These are phyloP conservation scores for Deuterostichococcus epilithicus DNA, from an alignment of 139 green algal species.

Conservation along the genomic window DNA sequence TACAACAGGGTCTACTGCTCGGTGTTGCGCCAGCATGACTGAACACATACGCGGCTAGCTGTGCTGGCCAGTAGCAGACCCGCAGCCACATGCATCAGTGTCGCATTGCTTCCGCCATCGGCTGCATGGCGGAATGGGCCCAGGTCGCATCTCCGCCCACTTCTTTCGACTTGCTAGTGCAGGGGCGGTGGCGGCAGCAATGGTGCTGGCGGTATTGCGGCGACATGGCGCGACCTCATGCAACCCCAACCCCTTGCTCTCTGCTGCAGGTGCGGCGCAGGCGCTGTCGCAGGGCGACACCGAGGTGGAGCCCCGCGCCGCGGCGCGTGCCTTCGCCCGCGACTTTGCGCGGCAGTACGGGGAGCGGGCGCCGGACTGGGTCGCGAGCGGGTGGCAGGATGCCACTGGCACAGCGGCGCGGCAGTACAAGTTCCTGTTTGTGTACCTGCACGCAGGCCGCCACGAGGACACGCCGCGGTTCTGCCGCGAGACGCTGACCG, in stretches of 20 bases:
- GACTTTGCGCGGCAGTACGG: conserved; percentile 33
- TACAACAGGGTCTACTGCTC: too few species aligned
- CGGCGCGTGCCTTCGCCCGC: conserved; percentile 21
- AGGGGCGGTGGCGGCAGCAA: conserved; percentile 35
- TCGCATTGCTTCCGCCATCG: too few species aligned
- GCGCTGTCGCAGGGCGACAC: not conserved
- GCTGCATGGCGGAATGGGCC: conserved; percentile 13
- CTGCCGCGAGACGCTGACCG: conserved; percentile 53
- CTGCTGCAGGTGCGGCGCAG: conserved; percentile 6
- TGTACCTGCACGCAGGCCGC: conserved; percentile 70
- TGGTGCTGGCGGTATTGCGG: conserved; percentile 25
- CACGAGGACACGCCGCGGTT: conserved; percentile 69
- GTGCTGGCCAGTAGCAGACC: too few species aligned
- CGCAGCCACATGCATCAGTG: too few species aligned
- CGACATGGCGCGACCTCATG: not conserved
- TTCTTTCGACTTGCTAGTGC: conserved; percentile 42
- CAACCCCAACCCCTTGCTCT: not conserved
- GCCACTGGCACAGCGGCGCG: conserved; percentile 42
- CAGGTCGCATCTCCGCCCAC: conserved; percentile 17
- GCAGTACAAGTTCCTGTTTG: conserved; percentile 72
- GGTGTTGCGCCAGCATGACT: too few species aligned
- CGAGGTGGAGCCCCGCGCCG: conserved; percentile 7
- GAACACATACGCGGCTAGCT: too few species aligned
- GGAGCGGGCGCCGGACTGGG: conserved; percentile 31
- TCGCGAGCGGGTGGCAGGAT: conserved; percentile 46